Base-by-base conservation (phyloP, 306 rosid species). In the Citrullus amarus region DNA sequence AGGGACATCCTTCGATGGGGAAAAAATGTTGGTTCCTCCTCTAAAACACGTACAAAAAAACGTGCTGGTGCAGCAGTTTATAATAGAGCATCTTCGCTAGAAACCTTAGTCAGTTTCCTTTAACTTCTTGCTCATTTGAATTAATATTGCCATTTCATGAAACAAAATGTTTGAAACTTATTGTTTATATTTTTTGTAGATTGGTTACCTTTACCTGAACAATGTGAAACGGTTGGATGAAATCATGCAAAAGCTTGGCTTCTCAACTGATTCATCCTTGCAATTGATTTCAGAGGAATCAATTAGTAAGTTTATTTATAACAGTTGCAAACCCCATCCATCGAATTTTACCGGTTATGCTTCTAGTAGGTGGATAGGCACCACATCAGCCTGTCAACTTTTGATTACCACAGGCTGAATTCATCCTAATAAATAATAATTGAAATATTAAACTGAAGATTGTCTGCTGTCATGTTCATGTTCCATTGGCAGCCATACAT, bases 1-100 rank as follows among this genome's bases (percentile, higher is more conserved):
- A 92, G 98, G 87, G 88, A 89, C 44, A 89, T 94, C 79, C 95
- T 94, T 85, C 89, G 95, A 80, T 94, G 98, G 98, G 98, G 98
- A 85, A 90, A 94, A 88, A 93, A 93, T 80, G 86, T 89, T 2
- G 81, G 75, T 82, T 88, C 98, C 75, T 82, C 89, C 55, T 34
- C 70, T 17, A 93, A 91, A 84, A 89, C 96, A 17, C 88, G 96
- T 76, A 92, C 98, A 6, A 94, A 85, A 77, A 92, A 76, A 79
- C 96, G 98, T 54, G 97, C 97, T 80, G 97, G 98, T 56, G 59
- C 92, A 51, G 97, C 95, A 50, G 91, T 89, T 76, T 94, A 92
- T 84, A 92, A 82, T 75, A 86, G 98, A 82, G 98, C 98, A 77
- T 92, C 98, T 86, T 90, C 98, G 34, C 84, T 95, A 68, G 97